Conservation (phyloP, 2,329 filamentous ascomycete species). For the Periconia digitata region DNA sequence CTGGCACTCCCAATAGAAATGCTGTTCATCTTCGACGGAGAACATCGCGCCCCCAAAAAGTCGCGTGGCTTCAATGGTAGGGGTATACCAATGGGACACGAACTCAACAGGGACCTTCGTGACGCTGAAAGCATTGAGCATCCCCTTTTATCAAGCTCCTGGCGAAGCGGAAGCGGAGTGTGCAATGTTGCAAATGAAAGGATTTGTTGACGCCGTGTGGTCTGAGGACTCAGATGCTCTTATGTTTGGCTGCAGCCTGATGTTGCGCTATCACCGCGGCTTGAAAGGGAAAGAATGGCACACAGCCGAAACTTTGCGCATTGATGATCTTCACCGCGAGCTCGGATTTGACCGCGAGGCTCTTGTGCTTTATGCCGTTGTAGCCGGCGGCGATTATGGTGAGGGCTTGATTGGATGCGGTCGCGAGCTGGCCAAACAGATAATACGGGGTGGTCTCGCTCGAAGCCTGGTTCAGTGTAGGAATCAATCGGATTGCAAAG, state of each 20-base stretch:
- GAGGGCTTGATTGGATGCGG: slow-evolving; percentile 44
- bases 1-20: slow-evolving; percentile 54
- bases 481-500: slow-evolving; percentile 19
- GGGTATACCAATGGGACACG: slow-evolving; percentile 27
- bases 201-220: slow-evolving; percentile 53
- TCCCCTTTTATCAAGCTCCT: slow-evolving; percentile 49
- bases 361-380: slow-evolving; percentile 45
- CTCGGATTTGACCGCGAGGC: slow-evolving; percentile 38
- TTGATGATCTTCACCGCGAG: slow-evolving; percentile 26
- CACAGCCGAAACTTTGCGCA: slow-evolving; percentile 35
- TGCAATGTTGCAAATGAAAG: slow-evolving; percentile 46
- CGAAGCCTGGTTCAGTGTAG: slow-evolving; percentile 24
- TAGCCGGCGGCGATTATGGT: slow-evolving; percentile 48
- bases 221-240: slow-evolving; percentile 51
- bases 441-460: slow-evolving; percentile 34
- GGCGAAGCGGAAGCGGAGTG: slow-evolving; percentile 55
- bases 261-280: slow-evolving; percentile 43
- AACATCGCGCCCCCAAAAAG: slow-evolving; percentile 45
- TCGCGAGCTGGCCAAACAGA: slow-evolving; percentile 25
- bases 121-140: slow-evolving; percentile 41
- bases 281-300: slow-evolving; percentile 23
- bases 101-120: slow-evolving; percentile 37
- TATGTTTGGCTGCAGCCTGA: slow-evolving; percentile 50
- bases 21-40: slow-evolving; percentile 59
- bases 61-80: slow-evolving; percentile 27